Conservation (phyloP, 2,329 filamentous ascomycete genomes). For the Colletotrichum sp. region DNA sequence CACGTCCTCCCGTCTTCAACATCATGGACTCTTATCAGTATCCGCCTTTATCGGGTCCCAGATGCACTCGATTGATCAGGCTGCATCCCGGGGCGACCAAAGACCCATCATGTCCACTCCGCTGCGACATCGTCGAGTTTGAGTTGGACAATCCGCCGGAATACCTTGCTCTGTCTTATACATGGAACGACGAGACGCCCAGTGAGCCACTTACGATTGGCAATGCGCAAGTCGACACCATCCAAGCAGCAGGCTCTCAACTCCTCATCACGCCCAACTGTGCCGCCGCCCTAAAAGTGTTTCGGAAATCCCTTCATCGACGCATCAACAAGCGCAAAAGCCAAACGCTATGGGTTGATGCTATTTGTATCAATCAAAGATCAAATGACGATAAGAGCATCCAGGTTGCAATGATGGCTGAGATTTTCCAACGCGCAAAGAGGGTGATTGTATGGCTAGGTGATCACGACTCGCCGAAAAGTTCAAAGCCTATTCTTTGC, state of each 20-base stretch:
- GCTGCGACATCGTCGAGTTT: accelerated
- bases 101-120: not conserved
- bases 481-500: accelerated
- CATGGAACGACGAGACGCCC: not conserved
- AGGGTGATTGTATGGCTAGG: not conserved
- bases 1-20: accelerated
- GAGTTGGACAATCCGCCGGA: not conserved
- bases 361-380: not conserved
- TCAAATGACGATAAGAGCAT: not conserved
- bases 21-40: not conserved
- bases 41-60: not conserved
- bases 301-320: not conserved
- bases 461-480: accelerated
- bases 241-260: accelerated
- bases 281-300: not conserved
- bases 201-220: not conserved
- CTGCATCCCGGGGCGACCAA: not conserved
- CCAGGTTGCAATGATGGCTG: not conserved
- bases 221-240: accelerated
- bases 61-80: not conserved
- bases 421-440: not conserved
- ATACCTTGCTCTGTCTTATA: not conserved
- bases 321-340: not conserved
- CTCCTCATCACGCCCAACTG: not conserved
- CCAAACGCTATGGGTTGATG: accelerated